Percentiles rank a stretch among this genome's conserved stretches.
phyloP scores from a whole-genome alignment of 2,329 filamentous ascomycete genomes.

The Emmonsia crescens region DNA sequence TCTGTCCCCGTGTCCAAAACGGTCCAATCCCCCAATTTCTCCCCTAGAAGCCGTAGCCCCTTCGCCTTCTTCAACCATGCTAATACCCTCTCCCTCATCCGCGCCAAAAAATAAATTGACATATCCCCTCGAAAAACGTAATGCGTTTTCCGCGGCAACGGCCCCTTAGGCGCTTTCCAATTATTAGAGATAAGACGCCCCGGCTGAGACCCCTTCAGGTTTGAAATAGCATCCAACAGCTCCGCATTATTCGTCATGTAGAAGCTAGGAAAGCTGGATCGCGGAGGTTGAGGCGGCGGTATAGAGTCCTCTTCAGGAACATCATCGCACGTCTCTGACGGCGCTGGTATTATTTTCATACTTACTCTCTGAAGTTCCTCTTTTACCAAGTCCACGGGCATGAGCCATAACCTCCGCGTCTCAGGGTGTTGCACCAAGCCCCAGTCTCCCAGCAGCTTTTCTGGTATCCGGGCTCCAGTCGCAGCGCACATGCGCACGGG shows the following conservation, averaged over 20 bases:
- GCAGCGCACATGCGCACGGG: slow-evolving; percentile 25
- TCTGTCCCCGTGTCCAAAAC: slow-evolving; percentile 11
- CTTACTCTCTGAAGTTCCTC: slow-evolving; percentile 18
- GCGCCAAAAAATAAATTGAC: slow-evolving; percentile 29
- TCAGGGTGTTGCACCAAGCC: slow-evolving; percentile 24
- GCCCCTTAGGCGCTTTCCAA: slow-evolving; percentile 25
- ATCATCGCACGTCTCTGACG: not conserved
- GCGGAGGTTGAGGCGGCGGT: not conserved
- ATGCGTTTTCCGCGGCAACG: slow-evolving; percentile 19
- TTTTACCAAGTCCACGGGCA: slow-evolving; percentile 24
- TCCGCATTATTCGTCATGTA: slow-evolving; percentile 2
- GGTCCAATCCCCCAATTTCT: slow-evolving; percentile 19
- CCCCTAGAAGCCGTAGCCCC: slow-evolving; percentile 12
- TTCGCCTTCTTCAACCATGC: slow-evolving; percentile 27
- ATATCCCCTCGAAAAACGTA: slow-evolving; percentile 41
- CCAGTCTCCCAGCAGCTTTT: slow-evolving; percentile 25
- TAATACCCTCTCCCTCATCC: slow-evolving; percentile 27
- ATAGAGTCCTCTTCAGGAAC: not conserved
- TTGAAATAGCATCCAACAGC: slow-evolving; percentile 1
- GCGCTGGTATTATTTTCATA: not conserved
- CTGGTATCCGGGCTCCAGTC: slow-evolving; percentile 26
- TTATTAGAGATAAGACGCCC: slow-evolving; percentile 6
- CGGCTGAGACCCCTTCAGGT: slow-evolving; percentile 7
- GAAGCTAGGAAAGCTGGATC: not conserved
- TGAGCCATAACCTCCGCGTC: slow-evolving; percentile 21